Evolutionary conservation across 1,284 basidiomycete genomes (phyloP), one percentile per base, ranked within the genome.

Genomic region (Melampsora larici-populina): DNA sequence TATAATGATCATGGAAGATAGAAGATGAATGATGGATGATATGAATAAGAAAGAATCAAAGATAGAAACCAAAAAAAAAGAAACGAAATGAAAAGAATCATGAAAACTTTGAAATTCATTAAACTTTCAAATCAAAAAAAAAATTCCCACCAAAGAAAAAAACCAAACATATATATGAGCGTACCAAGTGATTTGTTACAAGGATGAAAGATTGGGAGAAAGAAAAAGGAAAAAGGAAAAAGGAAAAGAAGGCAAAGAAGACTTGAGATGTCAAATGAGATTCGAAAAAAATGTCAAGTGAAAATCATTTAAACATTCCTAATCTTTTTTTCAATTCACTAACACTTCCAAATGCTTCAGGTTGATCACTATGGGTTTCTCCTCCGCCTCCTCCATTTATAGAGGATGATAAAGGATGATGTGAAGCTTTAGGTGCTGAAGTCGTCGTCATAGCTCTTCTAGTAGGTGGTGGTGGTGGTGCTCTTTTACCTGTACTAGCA

Each of bases 311-410:
- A 29, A 63, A 70, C 74, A 77, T 77, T 58, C 74, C 74, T 40
- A 77, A 51, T 21, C 74, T 65, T 40, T 77, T 77, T 36, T 77
- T 77, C 29, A 77, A 60, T 51, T 77, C 74, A 46, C 74, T 77
- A n/a, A 77, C 74, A 46, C 66, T 77, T 6, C 74, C 74, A 60
- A 77, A 77, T 15, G 74, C 74, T 68, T 77, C 74, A 8, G 66
- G 66, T 62, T 69, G 66, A 60, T 68, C 49, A 11, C 49, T 29
- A 7, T 48, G 24, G 2, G 9, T 18, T 65, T 40, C 29, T 8
- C n/a, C 29, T 33, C 58, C 29, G 2, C n/a, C 29, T 33, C 58
- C 58, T 26, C 63, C 66, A 49, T 46, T 31, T 36, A 36, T 24
- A 18, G 66, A 46, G 6, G 49, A 24, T 13, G 67, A 33, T 7